Evolutionary conservation across 306 rosid genomes (phyloP), one percentile per base, ranked within the genome.

Genomic region (Glycine tomentella): DNA sequence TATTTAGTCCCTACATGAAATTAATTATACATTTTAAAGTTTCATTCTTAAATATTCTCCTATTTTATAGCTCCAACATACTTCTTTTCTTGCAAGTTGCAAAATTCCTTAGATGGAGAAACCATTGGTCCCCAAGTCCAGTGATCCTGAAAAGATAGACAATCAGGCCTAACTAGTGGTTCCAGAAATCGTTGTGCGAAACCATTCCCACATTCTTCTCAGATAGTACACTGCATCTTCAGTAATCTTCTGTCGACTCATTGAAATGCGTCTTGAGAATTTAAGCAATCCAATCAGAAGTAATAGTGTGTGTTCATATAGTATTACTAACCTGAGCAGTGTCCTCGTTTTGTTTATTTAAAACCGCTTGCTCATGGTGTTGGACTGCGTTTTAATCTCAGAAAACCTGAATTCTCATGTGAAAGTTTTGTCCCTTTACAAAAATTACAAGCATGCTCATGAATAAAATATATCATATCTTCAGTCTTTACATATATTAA

Each of bases 361-460:
- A 70, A 3, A 31, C 45, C 7, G 2, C 64, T 68, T 68, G 38
- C 46, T 46, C 69, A 3, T 66, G 56, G 14, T 48, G 64, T 58
- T 75, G 82, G 66, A 62, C 80, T 36, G 45, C 3, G 71, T 66
- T 64, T 34, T 20, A 20, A 50, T 69, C 53, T 67, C 63, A 67
- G 31, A 56, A 14, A 42, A 49, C 45, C 48, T 11, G n/a, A 13
- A 67, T 31, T 61, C 70, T 76, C 86, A 46, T 75, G 86, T 78
- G 82, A 78, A 74, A 78, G 46, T n/a, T 64, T n/a, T 69, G 86
- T 61, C 72, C n/a, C 52, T 61, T 74, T 75, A 25, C 56, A 31
- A 15, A 62, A 69, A 42, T 69, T 8, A 46, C 79, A 82, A 20
- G 36, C 75, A 68, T 51, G 34, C 62, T 61, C 51, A 44, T 14